A percentile compares a stretch with the other conserved stretches of the same genome.
Conservation (phyloP, 257 asterid species). For the Parsonsia alboflavescens region DNA sequence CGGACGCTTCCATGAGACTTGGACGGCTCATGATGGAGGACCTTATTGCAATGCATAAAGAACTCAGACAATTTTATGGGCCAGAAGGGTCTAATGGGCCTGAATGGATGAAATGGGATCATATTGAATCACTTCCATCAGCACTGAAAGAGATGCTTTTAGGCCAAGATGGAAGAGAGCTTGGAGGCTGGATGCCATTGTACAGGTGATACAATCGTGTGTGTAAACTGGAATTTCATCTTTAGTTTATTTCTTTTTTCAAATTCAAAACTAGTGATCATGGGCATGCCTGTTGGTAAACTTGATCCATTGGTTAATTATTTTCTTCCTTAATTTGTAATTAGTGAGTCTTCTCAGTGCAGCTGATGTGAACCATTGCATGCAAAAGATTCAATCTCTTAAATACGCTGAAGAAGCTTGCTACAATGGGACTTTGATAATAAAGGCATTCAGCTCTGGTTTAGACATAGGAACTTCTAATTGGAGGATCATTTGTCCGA, state of each 20-base stretch:
- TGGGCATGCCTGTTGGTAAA: neutral
- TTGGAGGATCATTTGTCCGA: slow-evolving; percentile 67
- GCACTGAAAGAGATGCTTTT: slow-evolving; percentile 44
- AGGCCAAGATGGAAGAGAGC: slow-evolving; percentile 29
- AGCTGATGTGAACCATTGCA: slow-evolving; percentile 83
- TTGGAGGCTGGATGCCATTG: slow-evolving; percentile 77
- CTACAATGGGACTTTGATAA: slow-evolving; percentile 67
- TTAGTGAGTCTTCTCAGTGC: slow-evolving; percentile 59
- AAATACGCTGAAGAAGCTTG: slow-evolving; percentile 82
- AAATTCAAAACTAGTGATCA: slow-evolving; percentile 2
- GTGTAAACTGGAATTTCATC: neutral
- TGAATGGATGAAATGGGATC: slow-evolving; percentile 80
- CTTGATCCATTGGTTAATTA: neutral
- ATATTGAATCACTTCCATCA: slow-evolving; percentile 58
- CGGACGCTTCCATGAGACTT: slow-evolving; percentile 72
- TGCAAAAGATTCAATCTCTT: slow-evolving; percentile 63
- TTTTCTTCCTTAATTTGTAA: slow-evolving; percentile 15
- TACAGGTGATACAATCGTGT: slow-evolving; percentile 42
- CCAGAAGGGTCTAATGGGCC: slow-evolving; percentile 49
- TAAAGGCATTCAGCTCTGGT: slow-evolving; percentile 80
- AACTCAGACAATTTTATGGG: slow-evolving; percentile 67
- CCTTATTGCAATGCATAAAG: slow-evolving; percentile 72
- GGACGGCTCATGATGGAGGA: slow-evolving; percentile 84
- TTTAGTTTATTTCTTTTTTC: neutral
- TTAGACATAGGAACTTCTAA: slow-evolving; percentile 88